A percentile compares a stretch with the other conserved stretches of the same genome.
Conservation (phyloP, 2,329 filamentous ascomycete species). For the Ilyonectria robusta region DNA sequence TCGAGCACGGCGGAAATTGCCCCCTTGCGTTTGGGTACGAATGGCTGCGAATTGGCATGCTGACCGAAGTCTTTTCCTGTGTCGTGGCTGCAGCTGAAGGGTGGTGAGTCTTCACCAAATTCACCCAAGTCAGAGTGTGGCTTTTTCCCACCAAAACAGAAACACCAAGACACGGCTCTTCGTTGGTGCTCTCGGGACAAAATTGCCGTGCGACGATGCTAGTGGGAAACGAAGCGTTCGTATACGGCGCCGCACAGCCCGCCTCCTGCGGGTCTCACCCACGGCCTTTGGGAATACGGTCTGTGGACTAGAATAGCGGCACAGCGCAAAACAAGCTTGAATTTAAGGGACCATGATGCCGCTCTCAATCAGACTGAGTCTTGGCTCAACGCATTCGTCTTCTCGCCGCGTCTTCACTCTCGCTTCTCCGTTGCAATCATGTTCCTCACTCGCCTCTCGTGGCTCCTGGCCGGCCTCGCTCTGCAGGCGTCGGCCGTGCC, state of each 20-base stretch:
- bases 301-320: neutral
- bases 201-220: conserved; percentile 6
- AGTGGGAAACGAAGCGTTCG: neutral
- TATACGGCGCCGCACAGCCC: conserved; percentile 1
- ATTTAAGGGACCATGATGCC: neutral
- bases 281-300: neutral
- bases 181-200: neutral
- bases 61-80: too few relatives aligned
- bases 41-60: too few relatives aligned
- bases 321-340: neutral
- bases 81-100: too few relatives aligned
- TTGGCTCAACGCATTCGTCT: neutral
- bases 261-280: conserved; percentile 4
- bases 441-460: conserved; percentile 16
- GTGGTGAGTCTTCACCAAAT: too few relatives aligned
- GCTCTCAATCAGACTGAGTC: neutral
- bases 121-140: neutral
- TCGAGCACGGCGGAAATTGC: neutral
- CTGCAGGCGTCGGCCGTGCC: conserved; percentile 33
- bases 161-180: neutral
- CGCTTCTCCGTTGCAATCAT: conserved; percentile 1
- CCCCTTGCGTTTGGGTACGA: too few relatives aligned
- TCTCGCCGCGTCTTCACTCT: neutral
- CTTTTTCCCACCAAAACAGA: neutral
- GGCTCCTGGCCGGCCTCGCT: conserved; percentile 12